Percentiles rank a stretch among this genome's conserved stretches.
Conservation (phyloP, 129 eudicot species). For the Daucus carota region DH1_v3.0 NC_030382.2:47537501-47538000, state of each 20-base stretch:
- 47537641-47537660: slow-evolving; percentile 61
- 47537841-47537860: slow-evolving; percentile 2
- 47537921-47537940: no score
- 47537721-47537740: background rate
- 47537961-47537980: no score
- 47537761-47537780: slow-evolving; percentile 20
- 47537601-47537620: slow-evolving; percentile 42
- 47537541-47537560: slow-evolving; percentile 7
- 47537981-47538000: no score
- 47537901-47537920: no score
- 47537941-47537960: no score
- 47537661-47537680: slow-evolving; percentile 46
- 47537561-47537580: slow-evolving; percentile 10
- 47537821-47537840: background rate
- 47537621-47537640: slow-evolving; percentile 43
- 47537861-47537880: background rate
- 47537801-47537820: background rate
- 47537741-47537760: background rate
- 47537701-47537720: background rate
- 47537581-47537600: slow-evolving; percentile 40
- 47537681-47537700: background rate
- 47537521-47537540: slow-evolving; percentile 13
- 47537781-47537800: slow-evolving; percentile 3
- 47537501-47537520: slow-evolving; percentile 10
- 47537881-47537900: background rate